Evolutionary conservation across 2,329 filamentous ascomycete genomes (phyloP).

Genomic region (Fusarium oligoseptatum): DNA sequence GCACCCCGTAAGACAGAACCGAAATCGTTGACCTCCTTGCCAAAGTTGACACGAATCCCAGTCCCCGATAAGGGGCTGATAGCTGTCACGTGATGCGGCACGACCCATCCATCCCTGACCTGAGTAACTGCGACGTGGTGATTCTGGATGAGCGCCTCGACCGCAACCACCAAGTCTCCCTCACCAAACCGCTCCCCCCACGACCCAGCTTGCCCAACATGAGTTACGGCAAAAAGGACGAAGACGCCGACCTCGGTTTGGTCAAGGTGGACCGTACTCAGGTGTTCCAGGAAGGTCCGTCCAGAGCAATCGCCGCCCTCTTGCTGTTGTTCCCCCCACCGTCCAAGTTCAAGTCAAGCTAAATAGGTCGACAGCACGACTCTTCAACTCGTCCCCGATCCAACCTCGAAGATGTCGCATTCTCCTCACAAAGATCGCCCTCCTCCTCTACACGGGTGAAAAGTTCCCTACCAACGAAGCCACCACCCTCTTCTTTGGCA

Average conservation of each 20-base stretch:
- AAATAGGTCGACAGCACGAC: conserved; percentile 75
- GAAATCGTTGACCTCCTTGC: not conserved
- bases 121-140: conserved; percentile 56
- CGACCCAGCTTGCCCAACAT: conserved; percentile 69
- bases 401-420: conserved; percentile 98
- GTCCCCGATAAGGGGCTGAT: conserved; percentile 45
- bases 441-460: conserved; percentile 96
- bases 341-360: conserved; percentile 46
- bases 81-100: conserved; percentile 52
- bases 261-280: conserved; percentile 98
- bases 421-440: conserved; percentile 95
- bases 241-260: conserved; percentile 93
- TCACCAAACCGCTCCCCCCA: conserved; percentile 46
- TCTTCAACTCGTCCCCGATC: conserved; percentile 98
- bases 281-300: conserved; percentile 96
- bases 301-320: conserved; percentile 47
- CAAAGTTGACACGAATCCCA: conserved; percentile 46
- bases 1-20: not conserved
- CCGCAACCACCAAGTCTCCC: conserved; percentile 52
- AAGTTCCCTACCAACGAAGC: conserved; percentile 97
- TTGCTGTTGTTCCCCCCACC: conserved; percentile 46
- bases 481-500: conserved; percentile 97
- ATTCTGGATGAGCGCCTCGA: conserved; percentile 49
- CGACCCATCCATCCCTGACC: conserved; percentile 47
- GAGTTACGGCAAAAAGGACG: conserved; percentile 99